phyloP scores from a whole-genome alignment of 2,329 filamentous ascomycete species.

The Pseudopithomyces chartarum region DNA sequence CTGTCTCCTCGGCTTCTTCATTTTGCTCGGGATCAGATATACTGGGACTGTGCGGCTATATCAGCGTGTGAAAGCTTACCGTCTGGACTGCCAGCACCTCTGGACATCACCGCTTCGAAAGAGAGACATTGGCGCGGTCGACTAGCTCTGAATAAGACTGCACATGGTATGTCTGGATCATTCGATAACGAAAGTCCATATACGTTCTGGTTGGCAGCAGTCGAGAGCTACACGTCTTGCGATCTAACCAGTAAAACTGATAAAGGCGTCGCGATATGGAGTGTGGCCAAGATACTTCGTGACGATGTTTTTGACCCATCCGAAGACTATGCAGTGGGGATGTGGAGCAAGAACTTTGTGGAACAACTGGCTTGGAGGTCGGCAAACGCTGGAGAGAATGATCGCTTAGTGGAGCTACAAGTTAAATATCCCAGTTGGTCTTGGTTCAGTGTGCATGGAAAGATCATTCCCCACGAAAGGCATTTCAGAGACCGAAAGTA shows the following conservation, averaged over 20 bases:
- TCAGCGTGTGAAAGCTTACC: slow-evolving; percentile 15
- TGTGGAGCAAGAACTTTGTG: background rate
- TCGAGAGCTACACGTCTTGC: slow-evolving; percentile 19
- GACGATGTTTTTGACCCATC: background rate
- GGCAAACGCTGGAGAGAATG: background rate
- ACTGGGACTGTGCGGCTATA: slow-evolving; percentile 20
- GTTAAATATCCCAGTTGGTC: background rate
- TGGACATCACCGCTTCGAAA: slow-evolving; percentile 6
- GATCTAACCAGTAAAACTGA: slow-evolving; percentile 18
- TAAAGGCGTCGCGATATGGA: slow-evolving; percentile 20
- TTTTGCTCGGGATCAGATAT: slow-evolving; percentile 16
- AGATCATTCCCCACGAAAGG: background rate
- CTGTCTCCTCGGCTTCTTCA: slow-evolving; percentile 20
- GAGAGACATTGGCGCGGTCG: slow-evolving; percentile 18
- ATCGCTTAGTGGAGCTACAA: background rate
- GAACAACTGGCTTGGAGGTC: background rate
- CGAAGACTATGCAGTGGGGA: background rate
- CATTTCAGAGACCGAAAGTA: background rate
- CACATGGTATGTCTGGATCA: slow-evolving; percentile 3
- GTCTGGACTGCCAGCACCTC: slow-evolving; percentile 3
- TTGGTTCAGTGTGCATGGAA: background rate
- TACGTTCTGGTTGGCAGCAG: slow-evolving; percentile 18
- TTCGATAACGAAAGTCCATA: slow-evolving; percentile 13
- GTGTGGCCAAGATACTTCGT: slow-evolving; percentile 12
- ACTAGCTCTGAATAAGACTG: background rate